Conservation (phyloP, 345 rosid genomes). For the Triadica sebifera region DNA sequence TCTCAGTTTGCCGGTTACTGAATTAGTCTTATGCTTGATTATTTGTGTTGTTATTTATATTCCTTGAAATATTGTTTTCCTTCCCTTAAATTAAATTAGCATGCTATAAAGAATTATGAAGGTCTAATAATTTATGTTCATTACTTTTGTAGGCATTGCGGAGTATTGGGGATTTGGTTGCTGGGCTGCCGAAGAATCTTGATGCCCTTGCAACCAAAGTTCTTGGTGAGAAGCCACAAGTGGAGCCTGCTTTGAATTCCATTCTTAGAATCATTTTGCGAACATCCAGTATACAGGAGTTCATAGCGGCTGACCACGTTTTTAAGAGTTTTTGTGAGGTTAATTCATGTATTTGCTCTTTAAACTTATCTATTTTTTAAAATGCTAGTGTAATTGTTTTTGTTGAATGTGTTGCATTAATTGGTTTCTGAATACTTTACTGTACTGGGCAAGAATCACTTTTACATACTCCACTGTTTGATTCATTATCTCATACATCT, state of each 20-base stretch:
- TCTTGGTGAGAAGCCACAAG: slow-evolving; percentile 88
- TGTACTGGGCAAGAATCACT: not conserved
- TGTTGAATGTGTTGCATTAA: not conserved
- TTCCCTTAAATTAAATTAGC: not conserved
- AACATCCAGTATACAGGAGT: slow-evolving; percentile 85
- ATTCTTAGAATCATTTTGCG: slow-evolving; percentile 83
- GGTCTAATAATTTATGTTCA: slow-evolving; percentile 16
- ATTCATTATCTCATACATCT: slow-evolving; percentile 12
- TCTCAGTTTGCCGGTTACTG: slow-evolving; percentile 1
- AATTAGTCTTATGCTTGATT: not conserved
- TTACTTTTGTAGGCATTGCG: slow-evolving; percentile 60
- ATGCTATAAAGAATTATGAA: not conserved
- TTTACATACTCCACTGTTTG: slow-evolving; percentile 3
- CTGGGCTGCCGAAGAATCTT: slow-evolving; percentile 70
- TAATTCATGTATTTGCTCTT: slow-evolving; percentile 23
- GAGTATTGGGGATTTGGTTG: slow-evolving; percentile 78
- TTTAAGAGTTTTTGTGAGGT: slow-evolving; percentile 95
- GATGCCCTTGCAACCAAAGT: slow-evolving; percentile 84
- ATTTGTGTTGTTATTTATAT: not conserved
- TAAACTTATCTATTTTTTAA: not conserved
- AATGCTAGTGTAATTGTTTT: not conserved
- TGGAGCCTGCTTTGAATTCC: slow-evolving; percentile 89
- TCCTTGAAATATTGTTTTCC: not conserved
- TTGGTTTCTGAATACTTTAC: not conserved
- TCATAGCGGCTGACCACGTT: slow-evolving; percentile 84